Evolutionary conservation across 305 asterid species (phyloP).

Genomic region (Striga hermonthica): DNA sequence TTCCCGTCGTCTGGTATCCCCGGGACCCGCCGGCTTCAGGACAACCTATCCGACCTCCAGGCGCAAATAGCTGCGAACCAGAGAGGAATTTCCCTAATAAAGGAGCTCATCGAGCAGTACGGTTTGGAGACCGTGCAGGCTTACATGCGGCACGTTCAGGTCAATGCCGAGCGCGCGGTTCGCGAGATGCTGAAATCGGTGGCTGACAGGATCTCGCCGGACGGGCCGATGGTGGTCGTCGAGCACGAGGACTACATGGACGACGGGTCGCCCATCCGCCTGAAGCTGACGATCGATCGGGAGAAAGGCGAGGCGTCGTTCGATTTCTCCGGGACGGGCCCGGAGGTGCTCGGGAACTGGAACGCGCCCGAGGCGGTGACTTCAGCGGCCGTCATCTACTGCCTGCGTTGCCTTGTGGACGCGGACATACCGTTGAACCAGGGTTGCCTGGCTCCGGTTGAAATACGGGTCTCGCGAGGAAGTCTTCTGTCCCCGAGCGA

Average conservation of each 20-base stretch:
- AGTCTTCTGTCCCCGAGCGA: conserved; percentile 91
- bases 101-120: conserved; percentile 90
- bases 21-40: conserved; percentile 91
- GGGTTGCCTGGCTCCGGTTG: conserved; percentile 95
- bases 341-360: conserved; percentile 97
- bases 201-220: conserved; percentile 34
- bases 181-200: conserved; percentile 92
- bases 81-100: conserved; percentile 83
- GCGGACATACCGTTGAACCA: conserved; percentile 94
- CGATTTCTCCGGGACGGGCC: conserved; percentile 88
- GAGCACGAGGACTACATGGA: conserved; percentile 98
- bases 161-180: conserved; percentile 88
- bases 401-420: conserved; percentile 78
- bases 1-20: conserved; percentile 67
- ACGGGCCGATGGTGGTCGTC: conserved; percentile 36
- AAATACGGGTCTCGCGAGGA: conserved; percentile 72
- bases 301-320: conserved; percentile 81
- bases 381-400: conserved; percentile 90
- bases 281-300: conserved; percentile 72
- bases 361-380: conserved; percentile 97
- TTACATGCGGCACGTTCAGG: conserved; percentile 87
- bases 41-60: conserved; percentile 86
- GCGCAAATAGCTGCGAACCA: conserved; percentile 98
- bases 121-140: conserved; percentile 82
- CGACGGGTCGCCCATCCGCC: conserved; percentile 74